These are phyloP conservation scores for Fusarium nurragi DNA, from an alignment of 2,329 filamentous ascomycete species.

Conservation along the genomic window DNA sequence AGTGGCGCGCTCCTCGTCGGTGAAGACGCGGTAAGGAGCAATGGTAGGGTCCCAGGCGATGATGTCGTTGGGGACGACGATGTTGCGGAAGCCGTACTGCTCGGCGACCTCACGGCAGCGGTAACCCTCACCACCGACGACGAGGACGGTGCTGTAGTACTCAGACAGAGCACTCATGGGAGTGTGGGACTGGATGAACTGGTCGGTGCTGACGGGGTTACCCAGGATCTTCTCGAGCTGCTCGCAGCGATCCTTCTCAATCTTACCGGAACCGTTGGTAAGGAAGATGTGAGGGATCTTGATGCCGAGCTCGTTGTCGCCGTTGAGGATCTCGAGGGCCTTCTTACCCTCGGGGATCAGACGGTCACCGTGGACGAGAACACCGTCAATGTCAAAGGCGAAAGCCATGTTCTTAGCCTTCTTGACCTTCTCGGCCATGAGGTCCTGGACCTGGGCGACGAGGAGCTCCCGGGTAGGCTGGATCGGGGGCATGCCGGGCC, in stretches of 20 bases:
- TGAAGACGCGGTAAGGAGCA: conserved; percentile 83
- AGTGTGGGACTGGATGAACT: conserved; percentile 82
- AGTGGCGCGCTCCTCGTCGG: conserved; percentile 66
- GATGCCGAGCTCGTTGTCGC: conserved; percentile 76
- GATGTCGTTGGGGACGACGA: conserved; percentile 85
- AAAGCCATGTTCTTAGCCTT: conserved; percentile 81
- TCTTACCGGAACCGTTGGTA: conserved; percentile 93
- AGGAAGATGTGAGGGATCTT: conserved; percentile 90
- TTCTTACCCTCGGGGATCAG: conserved; percentile 80
- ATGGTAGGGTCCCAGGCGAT: conserved; percentile 75
- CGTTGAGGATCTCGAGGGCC: conserved; percentile 76
- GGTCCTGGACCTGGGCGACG: conserved; percentile 74
- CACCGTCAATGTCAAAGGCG: conserved; percentile 89
- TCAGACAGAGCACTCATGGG: conserved; percentile 80
- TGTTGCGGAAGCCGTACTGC: conserved; percentile 77
- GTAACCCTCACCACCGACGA: conserved; percentile 79
- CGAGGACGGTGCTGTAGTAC: conserved; percentile 80
- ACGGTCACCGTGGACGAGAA: conserved; percentile 81
- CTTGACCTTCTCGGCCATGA: conserved; percentile 71
- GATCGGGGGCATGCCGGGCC: conserved; percentile 67
- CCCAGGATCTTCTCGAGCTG: conserved; percentile 68
- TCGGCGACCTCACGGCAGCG: conserved; percentile 66
- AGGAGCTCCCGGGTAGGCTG: conserved; percentile 73
- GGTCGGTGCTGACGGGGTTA: conserved; percentile 49
- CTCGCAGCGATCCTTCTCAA: conserved; percentile 82